phyloP scores from a whole-genome alignment of 306 rosid genomes.

The Sechiopsis laciniata region DNA sequence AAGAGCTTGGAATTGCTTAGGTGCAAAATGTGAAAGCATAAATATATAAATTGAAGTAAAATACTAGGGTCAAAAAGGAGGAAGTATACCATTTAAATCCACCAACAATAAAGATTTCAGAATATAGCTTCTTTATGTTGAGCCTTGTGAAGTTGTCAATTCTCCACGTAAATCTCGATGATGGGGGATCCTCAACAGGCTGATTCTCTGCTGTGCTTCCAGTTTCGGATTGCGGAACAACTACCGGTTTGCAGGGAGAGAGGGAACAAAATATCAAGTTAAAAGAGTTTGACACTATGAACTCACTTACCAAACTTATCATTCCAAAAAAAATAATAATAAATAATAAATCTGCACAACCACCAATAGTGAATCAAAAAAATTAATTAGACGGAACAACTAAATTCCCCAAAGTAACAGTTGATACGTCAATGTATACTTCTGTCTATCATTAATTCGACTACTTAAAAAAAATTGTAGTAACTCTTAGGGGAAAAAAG shows the following conservation, averaged over 20 bases:
- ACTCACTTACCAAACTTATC: background rate
- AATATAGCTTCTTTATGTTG: conserved; percentile 66
- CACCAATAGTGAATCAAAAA: background rate
- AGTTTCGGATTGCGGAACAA: conserved; percentile 60
- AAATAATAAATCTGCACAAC: background rate
- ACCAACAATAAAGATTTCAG: conserved; percentile 65
- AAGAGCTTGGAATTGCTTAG: background rate
- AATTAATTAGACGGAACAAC: background rate
- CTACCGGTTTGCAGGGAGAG: conserved; percentile 33
- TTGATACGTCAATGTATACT: background rate
- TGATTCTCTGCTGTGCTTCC: conserved; percentile 61
- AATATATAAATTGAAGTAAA: background rate
- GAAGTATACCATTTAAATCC: conserved; percentile 68
- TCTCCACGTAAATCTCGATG: conserved; percentile 72
- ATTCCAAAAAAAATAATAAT: background rate
- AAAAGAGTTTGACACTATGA: background rate
- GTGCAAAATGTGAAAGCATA: background rate
- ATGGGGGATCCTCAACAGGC: conserved; percentile 73
- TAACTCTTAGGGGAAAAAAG: background rate
- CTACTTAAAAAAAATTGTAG: background rate
- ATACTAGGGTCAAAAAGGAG: conserved; percentile 7
- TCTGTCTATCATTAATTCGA: background rate
- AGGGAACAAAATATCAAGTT: background rate
- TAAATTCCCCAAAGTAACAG: conserved; percentile 17
- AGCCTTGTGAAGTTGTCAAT: conserved; percentile 66